Evolutionary conservation across 495 filamentous ascomycete genomes (phyloP).

Genomic region (Beverwykella pulmonaria): DNA sequence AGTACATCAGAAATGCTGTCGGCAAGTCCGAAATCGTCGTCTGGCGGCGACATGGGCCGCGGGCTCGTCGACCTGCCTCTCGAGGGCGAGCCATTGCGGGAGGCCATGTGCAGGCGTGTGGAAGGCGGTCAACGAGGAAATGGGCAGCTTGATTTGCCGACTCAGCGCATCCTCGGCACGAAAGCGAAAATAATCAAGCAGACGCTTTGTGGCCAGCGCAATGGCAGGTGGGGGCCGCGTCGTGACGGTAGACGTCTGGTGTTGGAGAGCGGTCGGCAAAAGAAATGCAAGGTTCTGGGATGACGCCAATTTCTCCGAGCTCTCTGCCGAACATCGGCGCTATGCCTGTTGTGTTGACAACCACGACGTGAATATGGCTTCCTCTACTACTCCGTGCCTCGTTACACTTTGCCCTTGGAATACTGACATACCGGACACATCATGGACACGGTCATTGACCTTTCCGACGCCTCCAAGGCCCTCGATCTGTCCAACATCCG

Average conservation of each 20-base stretch:
- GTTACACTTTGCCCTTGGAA: neutral
- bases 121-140: slow-evolving; percentile 7
- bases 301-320: slow-evolving; percentile 10
- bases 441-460: slow-evolving; percentile 92
- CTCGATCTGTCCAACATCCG: slow-evolving; percentile 91
- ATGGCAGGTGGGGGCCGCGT: slow-evolving; percentile 9
- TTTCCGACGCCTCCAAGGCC: slow-evolving; percentile 78
- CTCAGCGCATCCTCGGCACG: slow-evolving; percentile 4
- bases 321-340: slow-evolving; percentile 9
- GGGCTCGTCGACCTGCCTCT: slow-evolving; percentile 37
- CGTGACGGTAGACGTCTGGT: slow-evolving; percentile 30
- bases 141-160: neutral
- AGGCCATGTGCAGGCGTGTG: slow-evolving; percentile 26
- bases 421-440: slow-evolving; percentile 19
- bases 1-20: slow-evolving; percentile 27
- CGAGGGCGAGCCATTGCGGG: slow-evolving; percentile 33
- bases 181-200: neutral
- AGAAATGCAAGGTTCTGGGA: slow-evolving; percentile 6
- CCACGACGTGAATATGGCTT: neutral
- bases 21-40: slow-evolving; percentile 30
- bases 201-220: neutral
- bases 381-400: neutral
- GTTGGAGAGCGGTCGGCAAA: slow-evolving; percentile 20
- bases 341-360: neutral
- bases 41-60: slow-evolving; percentile 28